These are phyloP conservation scores for Adansonia grandidieri DNA, from an alignment of 441 rosid genomes.

Conservation along the genomic window DNA sequence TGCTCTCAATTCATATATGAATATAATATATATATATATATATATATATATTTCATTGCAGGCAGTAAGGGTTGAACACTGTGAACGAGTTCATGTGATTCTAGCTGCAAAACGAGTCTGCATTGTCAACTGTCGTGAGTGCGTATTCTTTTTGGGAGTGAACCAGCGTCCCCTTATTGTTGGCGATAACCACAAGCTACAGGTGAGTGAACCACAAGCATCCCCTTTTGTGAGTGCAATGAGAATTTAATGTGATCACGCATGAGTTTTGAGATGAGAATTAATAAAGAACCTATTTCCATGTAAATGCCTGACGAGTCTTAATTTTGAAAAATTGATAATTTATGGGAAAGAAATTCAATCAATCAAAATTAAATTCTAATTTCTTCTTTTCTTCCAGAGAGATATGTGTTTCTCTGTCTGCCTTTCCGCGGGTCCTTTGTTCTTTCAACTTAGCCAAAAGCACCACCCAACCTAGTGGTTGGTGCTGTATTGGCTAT, in stretches of 20 bases:
- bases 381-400: neutral
- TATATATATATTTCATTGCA: slow-evolving; percentile 30
- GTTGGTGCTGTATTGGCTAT: too few species aligned
- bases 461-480: neutral
- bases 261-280: neutral
- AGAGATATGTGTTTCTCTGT: neutral
- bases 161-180: slow-evolving; percentile 93
- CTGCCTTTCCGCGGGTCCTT: neutral
- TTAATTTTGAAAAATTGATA: neutral
- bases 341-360: neutral
- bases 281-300: neutral
- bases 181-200: slow-evolving; percentile 97
- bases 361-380: neutral
- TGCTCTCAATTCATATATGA: slow-evolving; percentile 4
- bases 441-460: slow-evolving; percentile 9
- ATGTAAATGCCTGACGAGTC: neutral
- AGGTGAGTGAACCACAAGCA: slow-evolving; percentile 50
- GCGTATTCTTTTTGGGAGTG: slow-evolving; percentile 94
- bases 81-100: slow-evolving; percentile 97
- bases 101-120: slow-evolving; percentile 84
- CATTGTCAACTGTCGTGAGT: slow-evolving; percentile 98
- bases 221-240: neutral
- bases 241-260: neutral
- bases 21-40: slow-evolving; percentile 20
- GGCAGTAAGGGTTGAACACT: slow-evolving; percentile 96